Evolutionary conservation across 192 early-diverging fungal genomes (phyloP).

Genomic region (Nowakowskiella sp.): DNA sequence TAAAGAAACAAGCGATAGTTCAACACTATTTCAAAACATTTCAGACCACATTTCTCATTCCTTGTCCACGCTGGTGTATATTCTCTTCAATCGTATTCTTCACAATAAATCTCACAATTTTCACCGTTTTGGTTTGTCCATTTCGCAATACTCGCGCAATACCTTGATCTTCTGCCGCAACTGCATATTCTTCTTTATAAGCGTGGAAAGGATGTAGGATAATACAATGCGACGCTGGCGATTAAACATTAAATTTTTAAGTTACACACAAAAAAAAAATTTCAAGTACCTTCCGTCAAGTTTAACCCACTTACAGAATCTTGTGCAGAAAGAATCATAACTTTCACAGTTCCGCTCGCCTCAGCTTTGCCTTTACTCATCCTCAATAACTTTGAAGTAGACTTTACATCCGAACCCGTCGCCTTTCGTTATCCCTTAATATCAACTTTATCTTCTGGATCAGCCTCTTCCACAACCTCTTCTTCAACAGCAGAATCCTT

Average conservation of each 20-base stretch:
- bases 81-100: conserved; percentile 8
- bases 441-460: neutral
- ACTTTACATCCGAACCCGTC: too few relatives aligned
- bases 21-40: too few relatives aligned
- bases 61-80: conserved; percentile 9
- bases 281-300: conserved; percentile 16
- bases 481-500: neutral
- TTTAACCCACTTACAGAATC: conserved; percentile 21
- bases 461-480: neutral
- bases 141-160: conserved; percentile 6
- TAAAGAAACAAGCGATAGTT: too few relatives aligned
- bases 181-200: conserved; percentile 5
- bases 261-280: neutral
- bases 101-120: conserved; percentile 10
- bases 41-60: too few relatives aligned
- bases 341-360: conserved; percentile 7
- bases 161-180: conserved; percentile 13
- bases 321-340: conserved; percentile 15
- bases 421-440: neutral
- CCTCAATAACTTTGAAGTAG: too few relatives aligned
- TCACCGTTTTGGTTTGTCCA: conserved; percentile 11
- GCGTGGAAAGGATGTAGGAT: conserved; percentile 13
- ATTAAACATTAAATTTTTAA: neutral
- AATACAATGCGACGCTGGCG: conserved; percentile 15
- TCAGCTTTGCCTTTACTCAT: too few relatives aligned